These are phyloP conservation scores for Teratosphaeria epicoccoides DNA, from an alignment of 2,329 filamentous ascomycete species.

Conservation along the genomic window DNA sequence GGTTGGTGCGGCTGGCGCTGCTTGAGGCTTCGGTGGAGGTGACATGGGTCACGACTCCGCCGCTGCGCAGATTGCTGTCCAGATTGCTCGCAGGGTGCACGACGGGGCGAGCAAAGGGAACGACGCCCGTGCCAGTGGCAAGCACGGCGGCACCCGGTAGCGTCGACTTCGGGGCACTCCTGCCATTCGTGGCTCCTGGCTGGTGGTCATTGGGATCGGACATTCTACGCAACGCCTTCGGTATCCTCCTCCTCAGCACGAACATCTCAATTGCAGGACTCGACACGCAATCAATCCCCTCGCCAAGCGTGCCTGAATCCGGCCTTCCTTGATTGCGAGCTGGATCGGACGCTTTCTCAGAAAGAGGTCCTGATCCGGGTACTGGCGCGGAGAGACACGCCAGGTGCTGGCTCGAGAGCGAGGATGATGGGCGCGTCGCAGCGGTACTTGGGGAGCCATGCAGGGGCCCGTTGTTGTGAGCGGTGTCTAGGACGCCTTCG, in stretches of 20 bases:
- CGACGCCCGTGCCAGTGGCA: neutral
- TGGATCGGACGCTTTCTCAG: neutral
- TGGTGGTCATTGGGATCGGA: neutral
- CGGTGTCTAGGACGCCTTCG: neutral
- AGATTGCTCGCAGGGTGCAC: too few species aligned
- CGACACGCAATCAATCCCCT: constrained; percentile 9
- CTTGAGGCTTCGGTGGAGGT: neutral
- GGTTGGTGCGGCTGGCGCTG: neutral
- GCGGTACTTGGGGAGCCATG: neutral
- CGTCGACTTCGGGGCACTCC: constrained; percentile 8
- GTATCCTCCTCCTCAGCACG: constrained; percentile 9
- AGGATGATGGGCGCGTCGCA: neutral
- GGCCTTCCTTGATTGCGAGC: constrained; percentile 8
- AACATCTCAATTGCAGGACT: constrained; percentile 11
- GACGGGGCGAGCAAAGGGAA: neutral
- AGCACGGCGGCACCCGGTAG: neutral
- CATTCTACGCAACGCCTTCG: constrained; percentile 5
- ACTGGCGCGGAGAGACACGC: constrained; percentile 19
- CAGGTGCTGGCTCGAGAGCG: constrained; percentile 3
- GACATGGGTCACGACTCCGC: too few species aligned
- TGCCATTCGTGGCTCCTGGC: neutral
- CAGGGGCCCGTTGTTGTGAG: neutral
- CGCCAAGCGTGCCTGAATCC: constrained; percentile 8
- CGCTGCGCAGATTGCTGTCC: too few species aligned
- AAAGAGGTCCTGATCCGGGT: constrained; percentile 5